Percentiles rank a stretch among this genome's conserved stretches.
These are phyloP conservation scores for Russula ochroleuca DNA, from an alignment of 768 basidiomycete genomes.

Conservation along the genomic window DNA sequence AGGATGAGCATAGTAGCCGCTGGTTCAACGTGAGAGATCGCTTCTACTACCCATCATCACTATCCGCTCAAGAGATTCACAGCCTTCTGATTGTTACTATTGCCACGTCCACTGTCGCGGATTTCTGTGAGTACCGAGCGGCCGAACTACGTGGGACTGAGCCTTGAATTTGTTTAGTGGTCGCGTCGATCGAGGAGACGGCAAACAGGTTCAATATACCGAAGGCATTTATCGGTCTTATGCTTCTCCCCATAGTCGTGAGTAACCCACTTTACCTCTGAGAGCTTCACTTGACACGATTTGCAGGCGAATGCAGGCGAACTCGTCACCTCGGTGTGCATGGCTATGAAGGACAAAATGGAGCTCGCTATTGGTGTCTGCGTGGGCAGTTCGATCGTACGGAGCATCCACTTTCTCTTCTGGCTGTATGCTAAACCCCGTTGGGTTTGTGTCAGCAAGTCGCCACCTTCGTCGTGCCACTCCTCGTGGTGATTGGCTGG, in stretches of 20 bases:
- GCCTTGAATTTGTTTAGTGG: constrained; percentile 45
- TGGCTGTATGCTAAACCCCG: background rate
- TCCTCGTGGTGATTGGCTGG: constrained; percentile 89
- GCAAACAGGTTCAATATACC: constrained; percentile 77
- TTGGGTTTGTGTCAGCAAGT: constrained; percentile 59
- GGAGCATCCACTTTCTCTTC: constrained; percentile 28
- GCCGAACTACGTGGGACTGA: constrained; percentile 6
- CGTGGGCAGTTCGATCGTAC: constrained; percentile 75
- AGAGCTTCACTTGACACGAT: background rate
- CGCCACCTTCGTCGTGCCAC: constrained; percentile 77
- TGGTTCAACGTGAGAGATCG: constrained; percentile 41
- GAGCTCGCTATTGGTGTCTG: constrained; percentile 75
- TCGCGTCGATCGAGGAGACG: constrained; percentile 89
- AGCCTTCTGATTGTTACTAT: constrained; percentile 73
- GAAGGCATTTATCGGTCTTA: constrained; percentile 80
- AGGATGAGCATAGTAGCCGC: constrained; percentile 74
- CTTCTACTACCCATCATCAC: background rate
- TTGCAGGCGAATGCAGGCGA: constrained; percentile 75
- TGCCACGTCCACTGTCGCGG: constrained; percentile 84
- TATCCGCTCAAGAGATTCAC: constrained; percentile 1
- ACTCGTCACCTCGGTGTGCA: constrained; percentile 81
- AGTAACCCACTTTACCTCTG: constrained; percentile 30
- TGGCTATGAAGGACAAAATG: constrained; percentile 78
- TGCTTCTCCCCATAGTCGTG: constrained; percentile 84
- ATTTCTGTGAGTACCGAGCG: constrained; percentile 55